phyloP scores from a whole-genome alignment of 164 flowering plant genomes.

The Buxus sempervirens region DNA sequence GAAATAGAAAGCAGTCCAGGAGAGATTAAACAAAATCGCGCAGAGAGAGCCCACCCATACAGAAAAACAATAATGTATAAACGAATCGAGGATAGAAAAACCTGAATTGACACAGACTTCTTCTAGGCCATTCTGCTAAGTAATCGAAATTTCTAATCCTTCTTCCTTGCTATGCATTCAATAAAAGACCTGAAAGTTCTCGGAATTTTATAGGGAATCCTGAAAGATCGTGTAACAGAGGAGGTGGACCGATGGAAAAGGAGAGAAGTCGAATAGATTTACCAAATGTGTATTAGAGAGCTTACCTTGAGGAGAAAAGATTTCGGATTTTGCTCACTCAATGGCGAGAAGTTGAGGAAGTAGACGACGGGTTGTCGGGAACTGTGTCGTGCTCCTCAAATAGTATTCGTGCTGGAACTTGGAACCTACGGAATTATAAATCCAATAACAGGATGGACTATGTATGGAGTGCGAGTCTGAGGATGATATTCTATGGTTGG shows the following conservation, averaged over 20 bases:
- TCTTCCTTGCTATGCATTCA: conserved; percentile 2
- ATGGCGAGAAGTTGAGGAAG: conserved; percentile 94
- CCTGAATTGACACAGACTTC: conserved; percentile 49
- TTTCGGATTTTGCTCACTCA: conserved; percentile 34
- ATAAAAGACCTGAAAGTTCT: neutral
- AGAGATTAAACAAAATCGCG: conserved; percentile 26
- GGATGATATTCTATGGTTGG: conserved; percentile 40
- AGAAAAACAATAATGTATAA: conserved; percentile 21
- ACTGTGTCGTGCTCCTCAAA: conserved; percentile 79
- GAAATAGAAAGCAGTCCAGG: conserved; percentile 19
- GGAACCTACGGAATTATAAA: conserved; percentile 81
- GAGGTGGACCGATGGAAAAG: neutral
- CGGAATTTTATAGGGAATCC: conserved; percentile 3
- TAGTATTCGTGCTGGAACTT: conserved; percentile 84
- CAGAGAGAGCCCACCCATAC: conserved; percentile 37
- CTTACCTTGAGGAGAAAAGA: conserved; percentile 17
- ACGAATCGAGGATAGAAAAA: conserved; percentile 39
- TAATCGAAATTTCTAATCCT: conserved; percentile 25
- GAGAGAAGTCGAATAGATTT: neutral
- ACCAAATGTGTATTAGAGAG: conserved; percentile 6
- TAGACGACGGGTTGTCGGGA: conserved; percentile 73
- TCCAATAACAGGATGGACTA: conserved; percentile 45
- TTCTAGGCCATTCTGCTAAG: conserved; percentile 38
- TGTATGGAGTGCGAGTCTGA: conserved; percentile 25
- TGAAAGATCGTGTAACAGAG: neutral